phyloP scores from a whole-genome alignment of 2,329 filamentous ascomycete genomes.

The Talaromyces sp. region DNA sequence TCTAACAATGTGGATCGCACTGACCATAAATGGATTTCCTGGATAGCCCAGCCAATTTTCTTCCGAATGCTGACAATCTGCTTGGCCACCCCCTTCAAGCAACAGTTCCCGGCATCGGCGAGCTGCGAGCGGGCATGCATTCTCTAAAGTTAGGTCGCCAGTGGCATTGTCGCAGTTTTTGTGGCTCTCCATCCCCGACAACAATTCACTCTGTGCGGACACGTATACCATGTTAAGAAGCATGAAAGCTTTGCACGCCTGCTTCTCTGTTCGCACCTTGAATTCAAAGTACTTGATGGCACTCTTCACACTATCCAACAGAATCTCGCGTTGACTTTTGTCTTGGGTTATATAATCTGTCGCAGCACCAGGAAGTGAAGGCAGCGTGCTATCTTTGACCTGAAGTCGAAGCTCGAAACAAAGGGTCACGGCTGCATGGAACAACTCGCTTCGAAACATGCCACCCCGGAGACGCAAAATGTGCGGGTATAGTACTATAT shows the following conservation, averaged over 20 bases:
- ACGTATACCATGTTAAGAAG: conserved; percentile 2
- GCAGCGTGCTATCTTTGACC: neutral
- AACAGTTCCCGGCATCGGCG: neutral
- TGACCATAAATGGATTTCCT: neutral
- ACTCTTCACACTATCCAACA: neutral
- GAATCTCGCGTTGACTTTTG: neutral
- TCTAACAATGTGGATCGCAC: neutral
- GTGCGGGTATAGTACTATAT: neutral
- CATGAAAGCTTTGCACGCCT: conserved; percentile 4
- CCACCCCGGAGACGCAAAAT: neutral
- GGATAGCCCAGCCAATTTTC: conserved; percentile 4
- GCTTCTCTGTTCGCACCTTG: conserved; percentile 6
- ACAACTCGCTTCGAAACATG: conserved; percentile 6
- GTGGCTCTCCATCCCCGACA: neutral
- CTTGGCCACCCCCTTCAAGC: neutral
- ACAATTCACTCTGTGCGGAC: neutral
- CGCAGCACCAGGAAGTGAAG: neutral
- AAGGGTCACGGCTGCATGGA: conserved; percentile 3
- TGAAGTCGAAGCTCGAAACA: conserved; percentile 8
- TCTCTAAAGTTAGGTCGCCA: neutral
- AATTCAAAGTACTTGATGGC: conserved; percentile 1
- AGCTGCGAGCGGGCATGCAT: neutral
- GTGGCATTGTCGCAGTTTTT: neutral
- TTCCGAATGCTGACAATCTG: conserved; percentile 3
- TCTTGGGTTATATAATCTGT: neutral